These are phyloP conservation scores for Sclerotinia borealis DNA, from an alignment of 2,329 filamentous ascomycete species.

Conservation along the genomic window DNA sequence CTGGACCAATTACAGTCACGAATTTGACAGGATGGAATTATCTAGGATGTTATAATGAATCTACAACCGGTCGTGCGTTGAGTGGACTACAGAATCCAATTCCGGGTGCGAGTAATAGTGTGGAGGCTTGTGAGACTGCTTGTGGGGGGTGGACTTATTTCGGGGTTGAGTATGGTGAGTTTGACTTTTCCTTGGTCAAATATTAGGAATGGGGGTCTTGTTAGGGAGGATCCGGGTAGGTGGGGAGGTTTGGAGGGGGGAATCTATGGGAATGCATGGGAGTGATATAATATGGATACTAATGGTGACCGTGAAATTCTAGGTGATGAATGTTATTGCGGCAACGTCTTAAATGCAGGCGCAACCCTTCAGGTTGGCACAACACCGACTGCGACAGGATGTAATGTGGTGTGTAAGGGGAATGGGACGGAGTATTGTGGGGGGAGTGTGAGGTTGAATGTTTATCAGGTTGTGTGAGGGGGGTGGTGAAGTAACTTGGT, in stretches of 20 bases:
- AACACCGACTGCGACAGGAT: neutral
- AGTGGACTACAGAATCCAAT: conserved; percentile 8
- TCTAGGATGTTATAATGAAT: conserved; percentile 22
- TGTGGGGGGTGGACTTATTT: conserved; percentile 32
- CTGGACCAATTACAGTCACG: conserved; percentile 18
- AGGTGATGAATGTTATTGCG: neutral
- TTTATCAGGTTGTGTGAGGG: neutral
- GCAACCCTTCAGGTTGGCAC: neutral
- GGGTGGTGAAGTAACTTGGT: too few species aligned
- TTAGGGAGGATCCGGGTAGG: too few species aligned
- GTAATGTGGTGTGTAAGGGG: neutral
- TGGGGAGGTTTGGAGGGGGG: too few species aligned
- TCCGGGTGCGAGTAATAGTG: conserved; percentile 21
- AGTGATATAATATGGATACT: neutral
- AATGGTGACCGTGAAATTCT: neutral
- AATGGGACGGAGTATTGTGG: neutral
- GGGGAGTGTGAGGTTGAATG: neutral
- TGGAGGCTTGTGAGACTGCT: conserved; percentile 25
- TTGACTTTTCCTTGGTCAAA: neutral
- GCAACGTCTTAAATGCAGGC: neutral
- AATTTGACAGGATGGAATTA: conserved; percentile 12
- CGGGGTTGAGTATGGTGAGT: conserved; percentile 35
- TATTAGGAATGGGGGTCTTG: neutral
- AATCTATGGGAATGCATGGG: neutral
- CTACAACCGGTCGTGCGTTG: conserved; percentile 17